Evolutionary conservation across 805 yeast genomes (phyloP).

Genomic region (Kodamaea neixiangensis): DNA sequence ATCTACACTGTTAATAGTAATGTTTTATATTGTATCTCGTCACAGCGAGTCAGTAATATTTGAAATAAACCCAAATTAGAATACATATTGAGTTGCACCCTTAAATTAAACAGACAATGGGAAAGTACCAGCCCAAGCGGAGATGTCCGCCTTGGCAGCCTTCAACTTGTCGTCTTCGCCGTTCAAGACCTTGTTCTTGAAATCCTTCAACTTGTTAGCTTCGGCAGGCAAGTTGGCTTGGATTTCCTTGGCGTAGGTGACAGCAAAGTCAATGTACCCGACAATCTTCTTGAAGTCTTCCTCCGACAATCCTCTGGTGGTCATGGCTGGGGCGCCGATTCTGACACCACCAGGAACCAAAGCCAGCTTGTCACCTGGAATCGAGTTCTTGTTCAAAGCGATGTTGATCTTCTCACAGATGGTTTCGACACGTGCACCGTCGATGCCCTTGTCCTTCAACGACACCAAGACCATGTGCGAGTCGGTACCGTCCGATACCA

Average conservation of each 20-base stretch:
- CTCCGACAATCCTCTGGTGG: constrained; percentile 86
- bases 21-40: neutral
- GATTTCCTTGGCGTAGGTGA: constrained; percentile 69
- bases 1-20: neutral
- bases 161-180: constrained; percentile 67
- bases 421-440: constrained; percentile 61
- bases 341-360: constrained; percentile 96
- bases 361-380: constrained; percentile 97
- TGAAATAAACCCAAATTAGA: constrained; percentile 4
- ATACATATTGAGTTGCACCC: neutral
- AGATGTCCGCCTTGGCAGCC: constrained; percentile 72
- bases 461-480: constrained; percentile 88
- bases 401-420: constrained; percentile 93
- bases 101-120: constrained; percentile 49
- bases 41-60: neutral
- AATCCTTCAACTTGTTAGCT: constrained; percentile 94
- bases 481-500: constrained; percentile 94
- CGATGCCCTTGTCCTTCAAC: constrained; percentile 75
- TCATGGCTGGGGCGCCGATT: constrained; percentile 98
- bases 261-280: constrained; percentile 76
- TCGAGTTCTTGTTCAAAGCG: constrained; percentile 95
- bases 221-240: constrained; percentile 85
- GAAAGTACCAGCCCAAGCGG: constrained; percentile 88
- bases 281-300: constrained; percentile 82
- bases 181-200: constrained; percentile 76